Evolutionary conservation across 352 stramenopile genomes (phyloP), one percentile per base, ranked within the genome.

Genomic region (Pythium scleroteichum): DNA sequence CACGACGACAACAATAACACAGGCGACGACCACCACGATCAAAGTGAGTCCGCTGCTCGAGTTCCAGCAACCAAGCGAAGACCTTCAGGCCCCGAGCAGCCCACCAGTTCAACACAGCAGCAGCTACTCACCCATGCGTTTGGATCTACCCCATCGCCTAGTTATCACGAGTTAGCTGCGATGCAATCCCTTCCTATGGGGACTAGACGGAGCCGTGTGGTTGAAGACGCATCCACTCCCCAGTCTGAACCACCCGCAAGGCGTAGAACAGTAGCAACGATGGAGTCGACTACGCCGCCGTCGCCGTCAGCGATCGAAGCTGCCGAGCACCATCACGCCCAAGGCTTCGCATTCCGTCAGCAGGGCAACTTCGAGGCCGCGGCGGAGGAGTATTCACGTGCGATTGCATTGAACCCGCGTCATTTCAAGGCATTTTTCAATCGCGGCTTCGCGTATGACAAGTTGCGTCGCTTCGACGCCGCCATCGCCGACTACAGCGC

Each of bases 401-500:
- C 88, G 14, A 86, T 96, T 33, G 59, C 70, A 19, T 59, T 93
- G 8, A 83, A 96, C 39, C 82, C 77, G 24, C 45, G 60, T 0
- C 89, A 97, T 53, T 97, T 97, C 65, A 97, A 96, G 60, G 84
- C 88, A 38, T 78, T 80, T 48, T 97, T 96, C 63, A 97, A 97
- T 51, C 85, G 89, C 29, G 89, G 80, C 1, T 97, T 96, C 54
- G 84, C 87, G 3, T 89, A 68, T 51, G 85, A 96, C 68, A 95
- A 94, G 54, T 70, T 95, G 54, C 69, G 78, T 1, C 67, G 71
- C 5, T 94, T 96, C 61, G 79, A 94, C 49, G 63, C 63, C 0
- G 86, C 86, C 9, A 88, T 96, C 50, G 69, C 64, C 4, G 85
- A 96, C 68, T 96, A 94, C 61, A 87, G 69, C 19, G 75, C 70